A percentile compares a stretch with the other conserved stretches of the same genome.
Conservation (phyloP, 495 filamentous ascomycete genomes). For the Podospora tetraspora region DNA sequence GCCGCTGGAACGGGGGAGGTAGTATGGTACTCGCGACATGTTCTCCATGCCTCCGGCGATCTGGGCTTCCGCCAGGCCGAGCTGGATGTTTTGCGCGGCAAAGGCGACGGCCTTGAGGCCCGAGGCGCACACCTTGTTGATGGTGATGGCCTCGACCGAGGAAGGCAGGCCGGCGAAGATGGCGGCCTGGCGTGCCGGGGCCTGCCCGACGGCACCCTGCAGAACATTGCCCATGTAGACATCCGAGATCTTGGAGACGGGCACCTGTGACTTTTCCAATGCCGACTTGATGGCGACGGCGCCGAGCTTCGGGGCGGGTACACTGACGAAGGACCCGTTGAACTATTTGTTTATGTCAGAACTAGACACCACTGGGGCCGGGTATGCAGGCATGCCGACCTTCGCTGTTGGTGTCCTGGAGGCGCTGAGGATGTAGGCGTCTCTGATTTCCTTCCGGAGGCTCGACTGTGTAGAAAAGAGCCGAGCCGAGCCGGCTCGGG, state of each 20-base stretch:
- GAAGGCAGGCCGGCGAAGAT: constrained; percentile 80
- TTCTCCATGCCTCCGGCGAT: constrained; percentile 96
- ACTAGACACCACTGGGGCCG: not conserved
- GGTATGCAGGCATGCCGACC: constrained; percentile 39
- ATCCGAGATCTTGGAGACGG: constrained; percentile 70
- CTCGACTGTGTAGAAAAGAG: constrained; percentile 61
- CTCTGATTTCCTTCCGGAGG: constrained; percentile 64
- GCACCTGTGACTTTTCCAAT: constrained; percentile 73
- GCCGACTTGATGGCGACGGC: constrained; percentile 86
- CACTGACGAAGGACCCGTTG: constrained; percentile 78
- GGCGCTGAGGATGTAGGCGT: constrained; percentile 87
- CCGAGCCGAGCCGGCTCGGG: constrained; percentile 39
- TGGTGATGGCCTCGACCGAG: constrained; percentile 75
- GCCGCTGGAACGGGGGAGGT: constrained; percentile 68
- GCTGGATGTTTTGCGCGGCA: constrained; percentile 88
- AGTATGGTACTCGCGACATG: constrained; percentile 92
- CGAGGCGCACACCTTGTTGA: constrained; percentile 97
- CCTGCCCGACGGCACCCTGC: constrained; percentile 74
- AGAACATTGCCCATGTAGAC: constrained; percentile 99
- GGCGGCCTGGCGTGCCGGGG: constrained; percentile 84
- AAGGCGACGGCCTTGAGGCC: constrained; percentile 87
- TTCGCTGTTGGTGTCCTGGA: constrained; percentile 83
- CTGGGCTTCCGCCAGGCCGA: constrained; percentile 79
- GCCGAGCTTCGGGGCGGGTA: constrained; percentile 80
- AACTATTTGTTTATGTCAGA: constrained; percentile 54